Base-by-base conservation (phyloP, 768 basidiomycete genomes). In the Guyanaporus albipodus region DNA sequence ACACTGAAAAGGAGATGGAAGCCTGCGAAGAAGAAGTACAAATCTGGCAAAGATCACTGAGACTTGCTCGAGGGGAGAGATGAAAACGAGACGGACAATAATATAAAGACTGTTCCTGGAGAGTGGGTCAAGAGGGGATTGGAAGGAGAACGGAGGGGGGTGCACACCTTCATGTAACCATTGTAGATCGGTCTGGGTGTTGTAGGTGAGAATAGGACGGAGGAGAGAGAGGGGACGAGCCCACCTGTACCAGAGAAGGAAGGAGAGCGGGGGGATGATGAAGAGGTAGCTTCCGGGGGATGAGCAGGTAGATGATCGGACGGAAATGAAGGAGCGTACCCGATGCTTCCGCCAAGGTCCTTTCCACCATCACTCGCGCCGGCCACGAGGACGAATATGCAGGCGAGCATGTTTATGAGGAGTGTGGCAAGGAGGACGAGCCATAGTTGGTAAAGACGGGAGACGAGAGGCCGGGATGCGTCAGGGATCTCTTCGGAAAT, bases 21-120 rank as follows among this genome's bases (percentile, higher is more conserved):
- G 38, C 92, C 95, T 45, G 84, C 78, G 71, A 99, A 99, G 70
- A 97, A 81, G 76, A 97, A 95, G 75, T 91, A 99, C 54, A 96
- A 68, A 73, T 97, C 94, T 97, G 59, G 18, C 41, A 43, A 37
- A 26, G 31, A 23, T 4, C n/a, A n/a, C n/a, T 55, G 63, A 45
- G 44, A 42, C 26, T 26, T 42, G 31, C 17, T 35, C 15, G 32
- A 22, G 22, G 15, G 5, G 19, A 31, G 17, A 51, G 55, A 33
- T 50, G 56, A 48, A 51, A 63, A 52, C 52, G 46, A 46, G 53
- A 60, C 85, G 69, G 70, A 91, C 91, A 95, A 70, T 88, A 95
- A 73, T 93, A 95, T 63, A 94, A 69, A 4, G 91, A 80, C 81
- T 92, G 91, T 72, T 92, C 90, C 91, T 92, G 68, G 50, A 52